Percentiles rank a stretch among this genome's conserved stretches.
Evolutionary conservation across 768 basidiomycete species (phyloP).

Genomic region (Galerina sulciceps): DNA sequence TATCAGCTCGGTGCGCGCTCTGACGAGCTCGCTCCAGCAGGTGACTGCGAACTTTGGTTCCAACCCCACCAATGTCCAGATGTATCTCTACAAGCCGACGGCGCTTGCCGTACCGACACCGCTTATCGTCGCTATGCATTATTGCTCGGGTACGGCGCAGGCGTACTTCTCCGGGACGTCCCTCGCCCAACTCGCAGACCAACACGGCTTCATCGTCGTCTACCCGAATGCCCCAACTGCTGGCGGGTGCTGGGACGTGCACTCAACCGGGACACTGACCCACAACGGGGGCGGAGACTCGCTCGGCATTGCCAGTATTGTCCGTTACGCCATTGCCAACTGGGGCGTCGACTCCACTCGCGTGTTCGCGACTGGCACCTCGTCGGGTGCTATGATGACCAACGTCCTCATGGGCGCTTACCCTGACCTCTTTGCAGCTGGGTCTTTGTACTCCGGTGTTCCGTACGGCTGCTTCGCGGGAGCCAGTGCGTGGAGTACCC

Average conservation of each 20-base stretch:
- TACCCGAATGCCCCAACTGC: constrained; percentile 45
- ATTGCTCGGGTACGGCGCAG: constrained; percentile 54
- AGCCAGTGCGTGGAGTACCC: constrained; percentile 45
- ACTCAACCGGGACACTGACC: constrained; percentile 48
- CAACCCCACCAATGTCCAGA: constrained; percentile 55
- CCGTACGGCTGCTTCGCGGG: constrained; percentile 59
- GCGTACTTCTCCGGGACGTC: constrained; percentile 52
- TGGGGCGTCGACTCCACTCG: constrained; percentile 47
- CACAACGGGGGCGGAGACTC: constrained; percentile 63
- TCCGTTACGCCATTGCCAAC: constrained; percentile 50
- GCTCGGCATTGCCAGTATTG: constrained; percentile 48
- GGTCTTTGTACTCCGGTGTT: constrained; percentile 54
- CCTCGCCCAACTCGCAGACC: constrained; percentile 54
- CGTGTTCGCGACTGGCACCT: constrained; percentile 58
- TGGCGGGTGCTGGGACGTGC: constrained; percentile 60
- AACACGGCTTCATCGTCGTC: constrained; percentile 54
- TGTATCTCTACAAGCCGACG: constrained; percentile 48
- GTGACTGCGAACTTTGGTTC: constrained; percentile 47
- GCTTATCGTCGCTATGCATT: constrained; percentile 57
- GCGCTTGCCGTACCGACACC: constrained; percentile 39
- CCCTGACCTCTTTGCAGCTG: constrained; percentile 57
- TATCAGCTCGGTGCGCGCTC: constrained; percentile 8
- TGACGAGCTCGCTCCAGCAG: constrained; percentile 34
- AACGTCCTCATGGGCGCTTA: constrained; percentile 58
- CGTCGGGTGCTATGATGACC: constrained; percentile 66